Evolutionary conservation across 148 eudicot species (phyloP), one percentile per base, ranked within the genome.

Genomic region (Vaccinium corymbosum): DNA sequence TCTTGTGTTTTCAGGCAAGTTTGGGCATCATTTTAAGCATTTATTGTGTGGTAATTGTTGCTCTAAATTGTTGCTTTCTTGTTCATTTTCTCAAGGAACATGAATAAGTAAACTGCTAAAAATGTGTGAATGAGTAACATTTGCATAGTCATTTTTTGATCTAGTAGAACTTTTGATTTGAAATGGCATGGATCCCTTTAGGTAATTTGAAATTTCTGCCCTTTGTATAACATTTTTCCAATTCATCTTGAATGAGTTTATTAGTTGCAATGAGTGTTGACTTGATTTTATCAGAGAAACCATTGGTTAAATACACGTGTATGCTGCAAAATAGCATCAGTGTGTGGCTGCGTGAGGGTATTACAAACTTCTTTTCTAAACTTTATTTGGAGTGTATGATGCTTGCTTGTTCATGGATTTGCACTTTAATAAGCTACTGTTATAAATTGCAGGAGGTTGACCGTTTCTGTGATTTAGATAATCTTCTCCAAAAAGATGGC

Each of bases 1-100:
- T 95, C 82, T n/a, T 95, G 11, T 94, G 98, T 88, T 90, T 94
- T 73, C 98, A 95, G 98, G 98, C 84, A 93, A 89, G 95, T 87
- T 79, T 12, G 50, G 76, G 51, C 27, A 11, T 62, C 59, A 38
- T 73, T 51, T 2, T 46, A 25, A 78, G 51, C 32, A n/a, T 80
- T 81, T 77, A 13, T 13, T 48, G 14, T 16, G n/a, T 8, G 32
- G 29, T 19, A 35, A 42, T 29, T 53, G 9, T 27, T 53, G 27
- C 42, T 42, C 55, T 6, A n/a, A 6, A 49, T 14, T 29, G 22
- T 17, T 84, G 48, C 57, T 86, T 76, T 73, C 53, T 79, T 48
- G 70, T 16, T 38, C 83, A 49, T 66, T 81, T 79, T 57, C 68
- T 56, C 9, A 25, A 51, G 1, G 32, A 52, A 49, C 17, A 75